A percentile compares a stretch with the other conserved stretches of the same genome.
Conservation (phyloP, 768 basidiomycete genomes). For the Cystobasidium ongulense region DNA sequence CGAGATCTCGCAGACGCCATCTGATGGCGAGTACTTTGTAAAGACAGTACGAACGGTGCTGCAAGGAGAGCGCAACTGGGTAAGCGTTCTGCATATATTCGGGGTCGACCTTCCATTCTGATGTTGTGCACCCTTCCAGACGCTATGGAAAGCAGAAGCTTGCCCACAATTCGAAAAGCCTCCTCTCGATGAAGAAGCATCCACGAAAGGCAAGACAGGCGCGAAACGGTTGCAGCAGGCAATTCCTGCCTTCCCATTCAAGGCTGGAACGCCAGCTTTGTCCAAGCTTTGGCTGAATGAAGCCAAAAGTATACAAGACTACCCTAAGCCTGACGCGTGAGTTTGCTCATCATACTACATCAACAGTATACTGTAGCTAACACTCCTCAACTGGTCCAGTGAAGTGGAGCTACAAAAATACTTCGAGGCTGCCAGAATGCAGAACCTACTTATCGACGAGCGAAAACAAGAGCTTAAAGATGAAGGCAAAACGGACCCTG, state of each 20-base stretch:
- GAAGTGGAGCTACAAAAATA: neutral
- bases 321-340: constrained; percentile 62
- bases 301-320: constrained; percentile 57
- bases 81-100: too few species aligned
- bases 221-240: constrained; percentile 45
- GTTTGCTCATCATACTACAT: constrained; percentile 36
- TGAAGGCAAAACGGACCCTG: constrained; percentile 11
- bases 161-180: constrained; percentile 72
- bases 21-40: constrained; percentile 66
- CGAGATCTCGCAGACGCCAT: constrained; percentile 53
- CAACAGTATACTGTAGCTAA: neutral
- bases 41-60: constrained; percentile 65
- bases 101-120: too few species aligned
- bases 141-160: constrained; percentile 76
- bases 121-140: too few species aligned
- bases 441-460: neutral
- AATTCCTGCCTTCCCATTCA: constrained; percentile 57
- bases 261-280: constrained; percentile 60
- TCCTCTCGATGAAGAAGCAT: constrained; percentile 52
- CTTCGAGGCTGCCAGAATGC: constrained; percentile 6
- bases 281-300: constrained; percentile 81
- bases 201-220: constrained; percentile 59
- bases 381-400: neutral
- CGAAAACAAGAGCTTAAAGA: constrained; percentile 20
- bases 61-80: constrained; percentile 80